Percentiles rank a stretch among this genome's conserved stretches.
These are phyloP conservation scores for Cryptococcus amylolentus DNA, from an alignment of 1,284 basidiomycete species.

Conservation along the genomic window DNA sequence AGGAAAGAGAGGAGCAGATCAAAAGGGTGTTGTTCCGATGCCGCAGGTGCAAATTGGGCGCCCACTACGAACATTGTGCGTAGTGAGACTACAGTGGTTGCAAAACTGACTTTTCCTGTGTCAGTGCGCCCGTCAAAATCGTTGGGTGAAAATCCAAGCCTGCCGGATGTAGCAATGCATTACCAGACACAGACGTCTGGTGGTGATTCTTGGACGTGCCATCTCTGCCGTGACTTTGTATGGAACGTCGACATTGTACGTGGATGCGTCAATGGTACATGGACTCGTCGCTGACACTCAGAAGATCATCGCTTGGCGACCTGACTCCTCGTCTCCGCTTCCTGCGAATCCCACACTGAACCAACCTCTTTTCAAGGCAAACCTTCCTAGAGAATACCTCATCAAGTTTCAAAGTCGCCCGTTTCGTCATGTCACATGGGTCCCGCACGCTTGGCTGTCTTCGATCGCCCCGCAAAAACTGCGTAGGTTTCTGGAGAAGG, in stretches of 20 bases:
- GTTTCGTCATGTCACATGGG: slow-evolving; percentile 73
- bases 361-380: slow-evolving; percentile 55
- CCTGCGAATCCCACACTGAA: slow-evolving; percentile 53
- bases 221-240: slow-evolving; percentile 70
- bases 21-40: slow-evolving; percentile 64
- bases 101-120: neutral
- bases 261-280: neutral
- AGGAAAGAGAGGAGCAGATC: neutral
- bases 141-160: slow-evolving; percentile 12
- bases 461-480: slow-evolving; percentile 62
- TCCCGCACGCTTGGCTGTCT: slow-evolving; percentile 82
- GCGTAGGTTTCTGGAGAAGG: slow-evolving; percentile 69
- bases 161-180: slow-evolving; percentile 40
- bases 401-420: slow-evolving; percentile 79
- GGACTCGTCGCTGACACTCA: neutral
- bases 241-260: slow-evolving; percentile 63
- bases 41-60: slow-evolving; percentile 69
- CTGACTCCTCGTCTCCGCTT: slow-evolving; percentile 32
- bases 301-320: slow-evolving; percentile 83
- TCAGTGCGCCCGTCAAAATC: slow-evolving; percentile 25
- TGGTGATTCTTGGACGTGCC: slow-evolving; percentile 66
- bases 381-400: slow-evolving; percentile 78
- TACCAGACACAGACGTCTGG: slow-evolving; percentile 56
- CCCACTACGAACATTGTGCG: slow-evolving; percentile 68
- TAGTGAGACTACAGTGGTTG: neutral